Conservation (phyloP, 495 filamentous ascomycete genomes). For the Aspergillus conjunctus region DNA sequence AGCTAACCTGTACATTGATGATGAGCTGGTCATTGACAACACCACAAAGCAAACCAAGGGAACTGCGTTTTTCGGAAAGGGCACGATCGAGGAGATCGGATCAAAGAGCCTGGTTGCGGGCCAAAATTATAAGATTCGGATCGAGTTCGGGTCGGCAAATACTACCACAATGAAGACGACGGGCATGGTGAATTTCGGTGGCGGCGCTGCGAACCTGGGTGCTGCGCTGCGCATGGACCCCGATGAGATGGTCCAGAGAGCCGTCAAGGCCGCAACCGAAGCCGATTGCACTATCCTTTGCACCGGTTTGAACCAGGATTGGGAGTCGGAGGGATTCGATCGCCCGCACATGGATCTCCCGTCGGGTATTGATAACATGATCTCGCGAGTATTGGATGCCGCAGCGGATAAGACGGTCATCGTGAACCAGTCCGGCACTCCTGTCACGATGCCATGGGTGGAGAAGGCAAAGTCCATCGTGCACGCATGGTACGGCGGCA, state of each 20-base stretch:
- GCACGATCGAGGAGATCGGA: slow-evolving; percentile 59
- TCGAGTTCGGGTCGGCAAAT: slow-evolving; percentile 62
- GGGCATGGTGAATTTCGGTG: slow-evolving; percentile 51
- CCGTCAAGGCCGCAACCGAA: slow-evolving; percentile 57
- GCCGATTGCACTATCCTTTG: slow-evolving; percentile 72
- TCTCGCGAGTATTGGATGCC: slow-evolving; percentile 63
- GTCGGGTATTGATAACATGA: slow-evolving; percentile 61
- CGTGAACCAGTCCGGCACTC: slow-evolving; percentile 77
- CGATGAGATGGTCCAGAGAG: slow-evolving; percentile 65
- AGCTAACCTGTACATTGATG: slow-evolving; percentile 66
- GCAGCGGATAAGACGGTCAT: slow-evolving; percentile 68
- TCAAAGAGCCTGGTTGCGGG: slow-evolving; percentile 53
- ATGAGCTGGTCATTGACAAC: slow-evolving; percentile 67
- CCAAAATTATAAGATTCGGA: slow-evolving; percentile 55
- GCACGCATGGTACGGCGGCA: slow-evolving; percentile 72
- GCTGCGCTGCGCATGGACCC: slow-evolving; percentile 66
- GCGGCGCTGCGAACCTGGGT: slow-evolving; percentile 71
- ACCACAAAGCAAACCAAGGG: slow-evolving; percentile 56
- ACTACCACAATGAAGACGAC: slow-evolving; percentile 54
- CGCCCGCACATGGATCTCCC: slow-evolving; percentile 76
- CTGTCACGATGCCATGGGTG: slow-evolving; percentile 79
- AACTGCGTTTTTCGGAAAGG: slow-evolving; percentile 57
- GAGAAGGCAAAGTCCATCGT: slow-evolving; percentile 63
- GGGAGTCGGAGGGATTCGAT: slow-evolving; percentile 85
- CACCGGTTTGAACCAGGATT: slow-evolving; percentile 77